Conservation (phyloP, 495 filamentous ascomycete genomes). For the Pyrenopolyporus hunteri region DNA sequence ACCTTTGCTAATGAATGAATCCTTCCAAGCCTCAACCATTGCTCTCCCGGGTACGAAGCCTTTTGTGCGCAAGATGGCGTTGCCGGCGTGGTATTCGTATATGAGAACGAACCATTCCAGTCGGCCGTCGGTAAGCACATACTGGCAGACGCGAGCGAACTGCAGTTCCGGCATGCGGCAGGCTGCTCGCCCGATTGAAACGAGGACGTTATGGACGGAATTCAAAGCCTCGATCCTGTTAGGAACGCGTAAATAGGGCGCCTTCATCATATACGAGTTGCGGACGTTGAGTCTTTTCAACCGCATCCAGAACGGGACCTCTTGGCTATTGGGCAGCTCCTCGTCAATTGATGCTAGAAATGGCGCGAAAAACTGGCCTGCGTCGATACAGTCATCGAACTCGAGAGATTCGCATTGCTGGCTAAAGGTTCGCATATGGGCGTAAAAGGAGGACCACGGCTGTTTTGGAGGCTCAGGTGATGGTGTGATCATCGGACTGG, state of each 20-base stretch:
- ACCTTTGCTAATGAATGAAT: background rate
- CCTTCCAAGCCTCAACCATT: slow-evolving; percentile 18
- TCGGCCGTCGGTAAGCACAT: slow-evolving; percentile 27
- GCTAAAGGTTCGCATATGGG: slow-evolving; percentile 18
- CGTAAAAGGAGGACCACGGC: slow-evolving; percentile 25
- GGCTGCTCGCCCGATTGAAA: slow-evolving; percentile 19
- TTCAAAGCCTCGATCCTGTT: slow-evolving; percentile 21
- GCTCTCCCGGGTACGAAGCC: slow-evolving; percentile 20
- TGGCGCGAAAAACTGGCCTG: slow-evolving; percentile 26
- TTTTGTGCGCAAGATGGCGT: slow-evolving; percentile 1
- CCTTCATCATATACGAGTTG: slow-evolving; percentile 37
- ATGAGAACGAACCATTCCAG: slow-evolving; percentile 35
- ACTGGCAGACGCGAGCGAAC: slow-evolving; percentile 30
- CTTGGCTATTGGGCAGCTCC: slow-evolving; percentile 6
- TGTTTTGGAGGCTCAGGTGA: slow-evolving; percentile 5
- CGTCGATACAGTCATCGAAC: slow-evolving; percentile 37
- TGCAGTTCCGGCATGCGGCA: slow-evolving; percentile 22
- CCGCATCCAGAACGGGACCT: slow-evolving; percentile 20
- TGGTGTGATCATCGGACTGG: slow-evolving; percentile 23
- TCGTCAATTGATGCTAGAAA: too few relatives aligned
- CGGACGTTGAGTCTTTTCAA: slow-evolving; percentile 30
- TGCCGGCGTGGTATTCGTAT: slow-evolving; percentile 14
- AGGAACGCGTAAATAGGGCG: slow-evolving; percentile 29
- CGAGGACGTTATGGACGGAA: slow-evolving; percentile 15
- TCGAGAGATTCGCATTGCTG: slow-evolving; percentile 35